Evolutionary conservation across 805 yeast genomes (phyloP).

Genomic region (Candida caryicola): DNA sequence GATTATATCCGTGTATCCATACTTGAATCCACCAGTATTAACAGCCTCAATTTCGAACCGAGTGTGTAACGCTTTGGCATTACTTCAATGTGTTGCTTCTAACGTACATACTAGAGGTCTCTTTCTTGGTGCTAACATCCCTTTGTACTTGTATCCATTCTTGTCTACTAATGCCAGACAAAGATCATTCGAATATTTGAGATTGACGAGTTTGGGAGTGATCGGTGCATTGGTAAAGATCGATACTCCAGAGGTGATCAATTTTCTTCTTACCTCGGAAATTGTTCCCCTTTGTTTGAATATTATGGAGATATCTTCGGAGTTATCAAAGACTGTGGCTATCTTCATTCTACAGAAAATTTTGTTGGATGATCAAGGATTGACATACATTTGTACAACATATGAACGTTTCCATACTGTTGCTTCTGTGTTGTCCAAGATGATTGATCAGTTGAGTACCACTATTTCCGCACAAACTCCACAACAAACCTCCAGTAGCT

Average conservation of each 20-base stretch:
- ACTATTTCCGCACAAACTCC: slow-evolving; percentile 50
- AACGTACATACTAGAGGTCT: slow-evolving; percentile 85
- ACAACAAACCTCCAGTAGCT: slow-evolving; percentile 37
- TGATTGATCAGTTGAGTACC: slow-evolving; percentile 75
- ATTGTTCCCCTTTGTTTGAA: slow-evolving; percentile 92
- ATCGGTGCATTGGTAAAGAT: slow-evolving; percentile 95
- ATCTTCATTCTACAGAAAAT: slow-evolving; percentile 94
- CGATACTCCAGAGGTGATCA: slow-evolving; percentile 92
- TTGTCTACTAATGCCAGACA: slow-evolving; percentile 88
- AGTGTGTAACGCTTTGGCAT: slow-evolving; percentile 92
- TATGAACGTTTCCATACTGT: slow-evolving; percentile 94
- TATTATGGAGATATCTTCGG: slow-evolving; percentile 94
- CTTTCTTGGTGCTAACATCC: slow-evolving; percentile 86
- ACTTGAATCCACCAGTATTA: slow-evolving; percentile 80
- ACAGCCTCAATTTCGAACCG: slow-evolving; percentile 86
- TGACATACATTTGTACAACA: slow-evolving; percentile 90
- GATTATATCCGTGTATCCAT: slow-evolving; percentile 85
- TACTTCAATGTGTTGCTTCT: slow-evolving; percentile 94
- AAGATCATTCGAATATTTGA: slow-evolving; percentile 87
- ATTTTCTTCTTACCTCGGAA: slow-evolving; percentile 89
- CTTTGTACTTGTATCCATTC: slow-evolving; percentile 89
- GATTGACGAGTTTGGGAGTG: slow-evolving; percentile 92
- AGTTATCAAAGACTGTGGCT: slow-evolving; percentile 92
- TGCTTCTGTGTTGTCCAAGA: slow-evolving; percentile 76
- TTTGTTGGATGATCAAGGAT: slow-evolving; percentile 85